phyloP scores from a whole-genome alignment of 768 basidiomycete genomes.

The Podaxis sp. region DNA sequence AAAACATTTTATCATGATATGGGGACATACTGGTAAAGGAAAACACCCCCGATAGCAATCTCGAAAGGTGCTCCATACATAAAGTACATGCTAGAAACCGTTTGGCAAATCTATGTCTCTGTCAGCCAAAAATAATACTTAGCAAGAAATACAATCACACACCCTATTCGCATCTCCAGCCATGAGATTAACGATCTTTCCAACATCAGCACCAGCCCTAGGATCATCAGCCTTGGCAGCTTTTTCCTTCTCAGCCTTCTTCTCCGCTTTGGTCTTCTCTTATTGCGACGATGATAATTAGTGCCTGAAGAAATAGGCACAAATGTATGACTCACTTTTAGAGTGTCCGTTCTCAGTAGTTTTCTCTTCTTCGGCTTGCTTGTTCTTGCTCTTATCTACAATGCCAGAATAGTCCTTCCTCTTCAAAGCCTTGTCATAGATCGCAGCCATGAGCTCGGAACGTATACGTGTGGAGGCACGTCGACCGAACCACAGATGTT shows the following conservation, averaged over 20 bases:
- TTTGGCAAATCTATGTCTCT: slow-evolving; percentile 40
- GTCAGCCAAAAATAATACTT: neutral
- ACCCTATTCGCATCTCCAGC: slow-evolving; percentile 68
- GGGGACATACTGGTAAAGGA: slow-evolving; percentile 69
- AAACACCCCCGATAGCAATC: slow-evolving; percentile 63
- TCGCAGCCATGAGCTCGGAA: slow-evolving; percentile 75
- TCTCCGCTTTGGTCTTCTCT: slow-evolving; percentile 29
- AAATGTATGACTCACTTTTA: neutral
- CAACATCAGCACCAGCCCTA: slow-evolving; percentile 77
- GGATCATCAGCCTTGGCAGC: slow-evolving; percentile 38
- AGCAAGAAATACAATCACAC: slow-evolving; percentile 6
- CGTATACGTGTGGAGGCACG: slow-evolving; percentile 72
- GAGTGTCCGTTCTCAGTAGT: slow-evolving; percentile 18
- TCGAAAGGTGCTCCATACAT: slow-evolving; percentile 78
- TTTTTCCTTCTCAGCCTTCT: slow-evolving; percentile 34
- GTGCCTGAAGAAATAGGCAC: neutral
- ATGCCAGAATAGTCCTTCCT: slow-evolving; percentile 82
- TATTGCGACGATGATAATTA: neutral
- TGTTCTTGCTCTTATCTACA: slow-evolving; percentile 43
- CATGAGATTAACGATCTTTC: slow-evolving; percentile 91
- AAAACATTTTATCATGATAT: neutral
- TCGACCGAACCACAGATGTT: slow-evolving; percentile 78
- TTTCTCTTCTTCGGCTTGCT: slow-evolving; percentile 22
- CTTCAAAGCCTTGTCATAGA: slow-evolving; percentile 86
- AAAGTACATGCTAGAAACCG: slow-evolving; percentile 53